Evolutionary conservation across 2,329 filamentous ascomycete genomes (phyloP).

Genomic region (Neonectria ditissima): DNA sequence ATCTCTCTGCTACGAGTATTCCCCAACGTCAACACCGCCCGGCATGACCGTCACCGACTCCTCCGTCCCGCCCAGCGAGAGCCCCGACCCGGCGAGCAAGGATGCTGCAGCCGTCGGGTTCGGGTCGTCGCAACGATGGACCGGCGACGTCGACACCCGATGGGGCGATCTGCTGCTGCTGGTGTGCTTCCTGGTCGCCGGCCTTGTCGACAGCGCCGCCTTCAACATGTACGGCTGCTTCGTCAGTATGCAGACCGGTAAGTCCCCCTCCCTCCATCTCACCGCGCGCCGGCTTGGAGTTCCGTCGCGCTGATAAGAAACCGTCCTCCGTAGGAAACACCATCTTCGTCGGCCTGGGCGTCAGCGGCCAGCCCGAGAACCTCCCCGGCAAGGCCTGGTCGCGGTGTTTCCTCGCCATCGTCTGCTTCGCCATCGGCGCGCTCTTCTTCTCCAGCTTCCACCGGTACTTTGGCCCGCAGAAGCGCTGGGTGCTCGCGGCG

Average conservation of each 20-base stretch:
- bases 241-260: conserved; percentile 47
- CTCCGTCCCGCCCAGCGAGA: conserved; percentile 18
- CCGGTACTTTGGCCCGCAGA: conserved; percentile 42
- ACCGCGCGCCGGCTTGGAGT: neutral
- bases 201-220: conserved; percentile 44
- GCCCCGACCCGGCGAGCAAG: conserved; percentile 9
- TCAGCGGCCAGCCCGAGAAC: conserved; percentile 43
- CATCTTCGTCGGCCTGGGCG: conserved; percentile 44
- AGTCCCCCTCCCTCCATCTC: neutral
- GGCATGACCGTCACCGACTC: conserved; percentile 14
- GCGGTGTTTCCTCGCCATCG: conserved; percentile 44
- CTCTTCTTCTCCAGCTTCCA: conserved; percentile 46
- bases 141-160: conserved; percentile 35
- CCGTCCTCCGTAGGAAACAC: conserved; percentile 43
- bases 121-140: conserved; percentile 32
- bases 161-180: conserved; percentile 42
- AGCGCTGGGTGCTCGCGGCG: conserved; percentile 41
- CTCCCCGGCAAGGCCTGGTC: conserved; percentile 43
- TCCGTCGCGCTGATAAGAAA: neutral
- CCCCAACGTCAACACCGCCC: neutral
- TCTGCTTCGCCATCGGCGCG: conserved; percentile 40
- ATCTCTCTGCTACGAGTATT: neutral
- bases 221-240: conserved; percentile 47
- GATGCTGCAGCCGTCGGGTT: conserved; percentile 5
- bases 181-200: conserved; percentile 43